Evolutionary conservation across 352 stramenopile species (phyloP), one percentile per base, ranked within the genome.

Genomic region (Plasmopara muralis): DNA sequence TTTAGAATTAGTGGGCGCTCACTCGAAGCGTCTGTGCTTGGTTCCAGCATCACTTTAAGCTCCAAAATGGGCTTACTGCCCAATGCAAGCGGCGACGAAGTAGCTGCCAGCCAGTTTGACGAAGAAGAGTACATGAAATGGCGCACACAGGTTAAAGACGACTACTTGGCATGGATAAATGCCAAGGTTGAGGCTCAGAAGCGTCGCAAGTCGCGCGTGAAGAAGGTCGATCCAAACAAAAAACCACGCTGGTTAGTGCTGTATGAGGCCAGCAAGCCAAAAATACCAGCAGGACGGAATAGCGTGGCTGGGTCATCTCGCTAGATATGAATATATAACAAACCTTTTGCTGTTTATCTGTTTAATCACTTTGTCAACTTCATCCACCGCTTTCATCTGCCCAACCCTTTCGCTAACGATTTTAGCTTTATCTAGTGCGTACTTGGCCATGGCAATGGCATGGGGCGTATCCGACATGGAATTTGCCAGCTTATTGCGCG

Each of bases 141-240:
- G 77, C 71, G 75, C n/a, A 86, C 75, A 4, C 46, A 85, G 56
- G 68, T 86, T 34, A 85, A 89, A 60, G 72, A 80, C 13, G 74
- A 89, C 60, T 89, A 89, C 47, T 42, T 89, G 37, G 72, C 67
- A 45, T 87, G 78, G 78, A 50, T 87, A 38, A 76, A 72, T 35
- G 72, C 72, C 43, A 86, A 86, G 51, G 53, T 87, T 5, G 76
- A 75, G 49, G 57, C 57, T 33, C 76, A 69, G 49, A 74, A 75
- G 47, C 62, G 55, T 35, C 74, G 70, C 10, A 76, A 74, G 10
- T 54, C 57, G 18, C 58, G 65, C 15, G 42, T 62, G 31, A 78
- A 77, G 43, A 86, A 85, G 43, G 53, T 43, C 2, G 72, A 85
- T 0, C 40, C 60, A 2, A 70, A 66, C 25, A 79, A 85, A 55